A percentile compares a stretch with the other conserved stretches of the same genome.
Evolutionary conservation across 2,329 filamentous ascomycete species (phyloP).

Genomic region (Cercospora brassicicola): DNA sequence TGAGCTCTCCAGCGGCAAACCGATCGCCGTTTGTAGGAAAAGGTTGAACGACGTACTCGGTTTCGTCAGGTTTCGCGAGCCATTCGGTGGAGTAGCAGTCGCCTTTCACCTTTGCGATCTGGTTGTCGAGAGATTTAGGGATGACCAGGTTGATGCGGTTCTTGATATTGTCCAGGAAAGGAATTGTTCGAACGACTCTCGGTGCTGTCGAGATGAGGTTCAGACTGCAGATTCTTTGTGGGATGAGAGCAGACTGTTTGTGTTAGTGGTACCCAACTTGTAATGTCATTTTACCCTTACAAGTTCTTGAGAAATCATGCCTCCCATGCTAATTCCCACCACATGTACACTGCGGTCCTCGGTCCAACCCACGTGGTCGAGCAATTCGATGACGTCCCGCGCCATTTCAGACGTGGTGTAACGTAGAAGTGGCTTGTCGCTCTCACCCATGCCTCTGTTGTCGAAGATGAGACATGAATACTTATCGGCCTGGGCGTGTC

Average conservation of each 20-base stretch:
- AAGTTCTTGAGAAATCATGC: conserved; percentile 89
- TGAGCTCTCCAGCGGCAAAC: conserved; percentile 75
- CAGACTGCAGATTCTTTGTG: conserved; percentile 51
- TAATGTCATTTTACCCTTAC: conserved; percentile 40
- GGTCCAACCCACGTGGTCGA: conserved; percentile 69
- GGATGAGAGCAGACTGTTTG: conserved; percentile 42
- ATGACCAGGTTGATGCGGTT: conserved; percentile 60
- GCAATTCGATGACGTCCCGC: conserved; percentile 68
- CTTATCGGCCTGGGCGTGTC: conserved; percentile 64
- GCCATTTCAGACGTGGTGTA: conserved; percentile 88
- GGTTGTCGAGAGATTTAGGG: conserved; percentile 68
- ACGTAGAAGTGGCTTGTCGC: conserved; percentile 71
- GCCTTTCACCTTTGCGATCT: conserved; percentile 63
- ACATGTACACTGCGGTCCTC: conserved; percentile 62
- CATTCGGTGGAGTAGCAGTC: conserved; percentile 67
- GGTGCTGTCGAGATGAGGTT: conserved; percentile 54
- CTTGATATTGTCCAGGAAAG: conserved; percentile 63
- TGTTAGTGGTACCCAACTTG: background rate
- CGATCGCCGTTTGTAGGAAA: conserved; percentile 80
- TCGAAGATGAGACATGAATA: conserved; percentile 78
- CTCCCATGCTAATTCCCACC: conserved; percentile 79
- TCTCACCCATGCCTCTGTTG: conserved; percentile 80
- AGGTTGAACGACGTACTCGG: conserved; percentile 44
- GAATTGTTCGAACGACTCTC: conserved; percentile 49
- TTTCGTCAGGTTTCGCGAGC: conserved; percentile 61